Evolutionary conservation across 2,329 filamentous ascomycete genomes (phyloP), one percentile per base, ranked within the genome.

Genomic region (Clarireedia hainanense): DNA sequence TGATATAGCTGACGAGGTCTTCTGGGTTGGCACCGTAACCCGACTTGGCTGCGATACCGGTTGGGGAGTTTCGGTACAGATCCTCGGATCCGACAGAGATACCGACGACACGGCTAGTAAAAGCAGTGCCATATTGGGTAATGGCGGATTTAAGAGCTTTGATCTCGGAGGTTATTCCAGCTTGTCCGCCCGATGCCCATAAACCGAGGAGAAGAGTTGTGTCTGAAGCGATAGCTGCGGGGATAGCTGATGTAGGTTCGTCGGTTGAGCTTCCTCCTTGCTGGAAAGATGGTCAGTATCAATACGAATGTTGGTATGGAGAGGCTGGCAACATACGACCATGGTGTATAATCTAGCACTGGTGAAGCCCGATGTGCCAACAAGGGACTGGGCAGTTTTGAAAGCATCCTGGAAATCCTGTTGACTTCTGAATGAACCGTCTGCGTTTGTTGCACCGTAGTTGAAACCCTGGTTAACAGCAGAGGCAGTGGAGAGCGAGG

Each of bases 31-130:
- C 75, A 61, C 90, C 90, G 39, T 79, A 70, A 56, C 83, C 80
- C 39, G 83, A 80, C 1, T 81, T 72, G 66, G 83, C 82, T 51
- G 75, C 72, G 58, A 85, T 79, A 55, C 88, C 89, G 9, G 78
- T 85, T n/a, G 81, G 79, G 0, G 88, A 88, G 71, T 79, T 80
- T 67, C 89, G 86, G 78, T 94, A 94, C 45, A 94, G 79, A 70
- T 96, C 91, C 77, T 96, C 91, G 62, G 80, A 88, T 60, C 91
- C 91, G 52, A 95, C 83, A 0, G 89, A 91, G 72, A 95, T 92
- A 70, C 89, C 91, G 56, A 83, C 85, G 45, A 95, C 83, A 17
- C 87, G 75, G 55, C 77, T 74, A 40, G 79, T 78, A 65, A 95
- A 83, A 48, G 77, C 73, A 9, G 74, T 72, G 56, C 88, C 89